phyloP scores from a whole-genome alignment of 139 green algal species.

The Tetradesmus lagerheimii region DNA sequence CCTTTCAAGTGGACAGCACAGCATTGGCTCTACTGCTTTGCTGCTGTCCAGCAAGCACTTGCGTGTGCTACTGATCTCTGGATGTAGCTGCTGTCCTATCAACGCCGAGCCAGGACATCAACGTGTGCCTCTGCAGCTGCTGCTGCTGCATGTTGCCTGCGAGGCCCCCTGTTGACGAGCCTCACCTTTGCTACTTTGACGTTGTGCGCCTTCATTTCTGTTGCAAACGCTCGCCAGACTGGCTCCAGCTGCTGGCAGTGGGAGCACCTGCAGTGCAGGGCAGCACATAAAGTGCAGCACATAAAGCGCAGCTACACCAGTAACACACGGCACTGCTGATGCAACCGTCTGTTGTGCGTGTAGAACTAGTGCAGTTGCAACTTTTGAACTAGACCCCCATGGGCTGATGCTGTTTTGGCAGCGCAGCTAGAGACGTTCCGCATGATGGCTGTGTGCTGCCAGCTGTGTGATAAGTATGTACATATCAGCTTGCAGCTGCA shows the following conservation, averaged over 20 bases:
- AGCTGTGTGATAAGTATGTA: background rate
- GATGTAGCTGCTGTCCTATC: background rate
- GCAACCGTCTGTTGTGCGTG: background rate
- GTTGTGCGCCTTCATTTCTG: constrained; percentile 41
- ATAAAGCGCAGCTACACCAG: background rate
- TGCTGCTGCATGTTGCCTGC: too few relatives aligned
- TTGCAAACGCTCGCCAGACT: constrained; percentile 47
- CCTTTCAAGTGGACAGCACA: too few relatives aligned
- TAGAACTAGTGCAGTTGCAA: too few relatives aligned
- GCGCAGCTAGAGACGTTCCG: too few relatives aligned
- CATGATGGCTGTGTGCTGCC: background rate
- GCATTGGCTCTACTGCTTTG: background rate
- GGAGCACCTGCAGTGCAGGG: constrained; percentile 46
- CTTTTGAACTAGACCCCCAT: too few relatives aligned
- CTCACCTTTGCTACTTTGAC: constrained; percentile 56
- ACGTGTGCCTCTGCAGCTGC: background rate
- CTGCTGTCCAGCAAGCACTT: background rate
- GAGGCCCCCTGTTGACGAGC: background rate
- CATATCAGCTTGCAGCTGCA: background rate
- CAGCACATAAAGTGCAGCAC: background rate
- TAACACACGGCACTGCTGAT: background rate
- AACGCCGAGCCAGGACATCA: too few relatives aligned
- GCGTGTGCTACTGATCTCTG: too few relatives aligned
- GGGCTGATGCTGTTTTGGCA: background rate
- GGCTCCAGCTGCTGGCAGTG: constrained; percentile 62